Base-by-base conservation (phyloP, 352 stramenopile genomes). In the Globisporangium emineosum region DNA sequence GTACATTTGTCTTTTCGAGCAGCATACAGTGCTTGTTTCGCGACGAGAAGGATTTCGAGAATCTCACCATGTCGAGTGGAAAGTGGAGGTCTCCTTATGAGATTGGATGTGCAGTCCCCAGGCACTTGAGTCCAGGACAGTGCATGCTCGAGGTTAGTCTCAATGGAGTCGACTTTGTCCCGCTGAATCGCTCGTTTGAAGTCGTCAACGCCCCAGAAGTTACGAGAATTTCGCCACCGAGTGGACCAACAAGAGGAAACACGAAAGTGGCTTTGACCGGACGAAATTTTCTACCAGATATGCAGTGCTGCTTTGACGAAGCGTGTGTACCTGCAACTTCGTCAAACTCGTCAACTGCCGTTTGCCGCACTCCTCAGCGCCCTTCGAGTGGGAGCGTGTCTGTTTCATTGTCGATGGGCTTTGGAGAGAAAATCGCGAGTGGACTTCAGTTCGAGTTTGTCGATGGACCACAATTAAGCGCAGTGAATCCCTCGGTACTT, bases 231-330 rank as follows among this genome's bases (percentile, higher is more conserved):
- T 59, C 25, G 13, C 80, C 76, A 47, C 15, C 12, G 3, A 33
- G 50, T 40, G 81, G 75, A 0, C 25, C 68, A n/a, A 49, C 27
- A 10, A 27, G 29, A 30, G 68, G 67, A 37, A 71, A 64, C 21
- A 81, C 68, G 9, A 37, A 3, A 7, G 50, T 90, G 5, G 8
- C n/a, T n/a, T 17, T 90, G 8, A 25, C 32, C 21, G 76, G 73
- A 3, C 30, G 57, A 9, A 25, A 74, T 33, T 71, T 86, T 19
- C 32, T 33, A 0, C 47, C 58, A 15, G 59, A 66, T 0, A 77
- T 81, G 66, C 57, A 55, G 1, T 89, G 80, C 59, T 89, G 78
- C 47, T 87, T 89, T 66, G 76, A 49, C 5, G 54, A 56, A n/a
- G 17, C 57, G 3, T 89, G 80, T 49, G 51, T 64, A 17, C 64